Base-by-base conservation (phyloP, 2,329 filamentous ascomycete genomes). In the Hypoxylon sp. region DNA sequence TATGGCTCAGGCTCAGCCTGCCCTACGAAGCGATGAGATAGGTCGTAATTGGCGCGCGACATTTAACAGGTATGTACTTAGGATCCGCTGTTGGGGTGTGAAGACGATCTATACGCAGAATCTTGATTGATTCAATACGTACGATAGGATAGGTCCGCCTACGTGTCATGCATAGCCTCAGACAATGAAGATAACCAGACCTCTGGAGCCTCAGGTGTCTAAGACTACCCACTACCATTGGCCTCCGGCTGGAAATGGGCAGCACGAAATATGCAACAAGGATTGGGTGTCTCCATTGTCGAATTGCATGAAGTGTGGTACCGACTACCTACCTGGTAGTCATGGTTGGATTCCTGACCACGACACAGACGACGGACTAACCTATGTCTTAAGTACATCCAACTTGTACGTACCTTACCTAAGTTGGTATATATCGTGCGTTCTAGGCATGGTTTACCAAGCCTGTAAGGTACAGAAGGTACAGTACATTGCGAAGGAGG, bases 1-100 rank as follows among this genome's bases (percentile, higher is more conserved):
- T 59, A 44, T 47, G 50, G n/a, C 56, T 64, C 61, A 59, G 50
- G n/a, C 56, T 64, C 61, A 59, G 50, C 58, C 51, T 30, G 34
- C 32, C 60, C 28, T 41, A 58, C 28, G 22, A 22, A 49, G 13
- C 39, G 34, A 43, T 11, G n/a, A n/a, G 37, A 48, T 8, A 39
- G 11, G 26, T 15, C 4, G 17, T 49, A 19, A 46, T 54, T 50
- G 49, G 44, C 15, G 22, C 20, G 32, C 41, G 24, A 32, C 19
- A 48, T n/a, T 56, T 48, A 17, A 10, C 3, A n/a, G n/a, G n/a
- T 32, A 4, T 13, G 19, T 7, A 30, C 28, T 28, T 34, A 26
- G 28, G n/a, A 28, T 4, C 46, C 15, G 6, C 47, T 32, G 17
- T 26, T 10, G 22, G 6, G 4, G 15, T 41, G 19, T n/a, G 34